These are phyloP conservation scores for Saccharomyces eubayanus DNA, from an alignment of 805 yeast species.

Conservation along the genomic window DNA sequence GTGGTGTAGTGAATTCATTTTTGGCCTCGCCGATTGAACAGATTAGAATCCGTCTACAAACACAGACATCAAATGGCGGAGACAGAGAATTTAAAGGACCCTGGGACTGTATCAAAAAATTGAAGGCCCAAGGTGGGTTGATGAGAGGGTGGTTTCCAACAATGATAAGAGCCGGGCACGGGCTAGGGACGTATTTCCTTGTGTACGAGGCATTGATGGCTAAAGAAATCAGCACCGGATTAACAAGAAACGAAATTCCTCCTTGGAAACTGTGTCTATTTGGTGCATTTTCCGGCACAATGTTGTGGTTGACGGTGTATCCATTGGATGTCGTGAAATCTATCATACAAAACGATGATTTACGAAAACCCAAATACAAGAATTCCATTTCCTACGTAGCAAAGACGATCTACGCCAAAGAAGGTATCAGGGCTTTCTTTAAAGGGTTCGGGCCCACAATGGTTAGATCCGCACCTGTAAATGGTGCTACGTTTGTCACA, in stretches of 20 bases:
- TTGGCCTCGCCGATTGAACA: slow-evolving; percentile 93
- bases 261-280: slow-evolving; percentile 78
- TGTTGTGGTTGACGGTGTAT: slow-evolving; percentile 75
- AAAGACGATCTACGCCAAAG: slow-evolving; percentile 41
- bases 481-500: slow-evolving; percentile 92
- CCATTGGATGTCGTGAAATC: slow-evolving; percentile 92
- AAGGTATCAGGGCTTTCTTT: slow-evolving; percentile 72
- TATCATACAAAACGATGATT: slow-evolving; percentile 68
- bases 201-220: slow-evolving; percentile 85
- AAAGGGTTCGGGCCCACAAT: slow-evolving; percentile 90
- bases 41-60: slow-evolving; percentile 86
- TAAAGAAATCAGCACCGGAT: slow-evolving; percentile 33
- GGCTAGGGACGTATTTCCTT: slow-evolving; percentile 81
- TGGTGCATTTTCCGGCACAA: slow-evolving; percentile 88
- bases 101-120: slow-evolving; percentile 37
- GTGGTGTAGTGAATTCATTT: slow-evolving; percentile 84
- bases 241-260: slow-evolving; percentile 64
- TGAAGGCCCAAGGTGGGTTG: slow-evolving; percentile 49
- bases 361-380: slow-evolving; percentile 51
- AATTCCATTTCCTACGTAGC: slow-evolving; percentile 53
- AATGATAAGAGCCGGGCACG: slow-evolving; percentile 73
- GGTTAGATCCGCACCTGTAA: slow-evolving; percentile 95
- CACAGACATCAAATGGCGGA: slow-evolving; percentile 45
- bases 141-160: slow-evolving; percentile 83
- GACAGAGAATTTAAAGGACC: slow-evolving; percentile 51